These are phyloP conservation scores for Penicillium paxilli DNA, from an alignment of 495 filamentous ascomycete species.

Conservation along the genomic window DNA sequence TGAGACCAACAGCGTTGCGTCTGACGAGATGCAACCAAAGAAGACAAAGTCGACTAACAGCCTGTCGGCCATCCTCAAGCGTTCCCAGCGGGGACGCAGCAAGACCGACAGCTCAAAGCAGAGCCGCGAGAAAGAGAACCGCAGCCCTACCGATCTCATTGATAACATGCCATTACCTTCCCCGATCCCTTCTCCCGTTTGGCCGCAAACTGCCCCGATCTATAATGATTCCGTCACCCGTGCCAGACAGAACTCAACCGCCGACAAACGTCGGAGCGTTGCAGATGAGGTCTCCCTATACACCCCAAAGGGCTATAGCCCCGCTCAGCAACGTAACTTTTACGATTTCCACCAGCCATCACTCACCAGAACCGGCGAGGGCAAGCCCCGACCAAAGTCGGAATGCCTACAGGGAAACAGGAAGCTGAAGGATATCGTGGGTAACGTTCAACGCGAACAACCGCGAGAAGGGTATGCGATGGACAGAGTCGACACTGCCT, in stretches of 20 bases:
- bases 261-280: slow-evolving; percentile 42
- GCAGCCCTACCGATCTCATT: slow-evolving; percentile 49
- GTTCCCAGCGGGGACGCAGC: slow-evolving; percentile 44
- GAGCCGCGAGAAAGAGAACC: slow-evolving; percentile 71
- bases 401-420: slow-evolving; percentile 42
- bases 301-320: slow-evolving; percentile 60
- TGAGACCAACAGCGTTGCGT: slow-evolving; percentile 32
- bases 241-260: slow-evolving; percentile 23
- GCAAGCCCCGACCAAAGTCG: slow-evolving; percentile 54
- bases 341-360: slow-evolving; percentile 57
- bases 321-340: slow-evolving; percentile 66
- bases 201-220: slow-evolving; percentile 60
- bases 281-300: slow-evolving; percentile 64
- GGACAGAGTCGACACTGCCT: slow-evolving; percentile 14
- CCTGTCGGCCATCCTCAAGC: slow-evolving; percentile 57
- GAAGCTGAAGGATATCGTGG: slow-evolving; percentile 39
- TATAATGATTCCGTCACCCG: slow-evolving; percentile 34
- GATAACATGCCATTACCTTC: slow-evolving; percentile 56
- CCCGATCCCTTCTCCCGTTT: slow-evolving; percentile 83
- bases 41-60: slow-evolving; percentile 85
- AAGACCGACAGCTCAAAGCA: slow-evolving; percentile 50
- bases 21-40: slow-evolving; percentile 58
- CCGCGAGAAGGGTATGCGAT: slow-evolving; percentile 19
- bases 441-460: slow-evolving; percentile 23
- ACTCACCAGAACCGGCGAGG: slow-evolving; percentile 40